Conservation (phyloP, 495 filamentous ascomycete species). For the Aspergillus olivimuriae region DNA sequence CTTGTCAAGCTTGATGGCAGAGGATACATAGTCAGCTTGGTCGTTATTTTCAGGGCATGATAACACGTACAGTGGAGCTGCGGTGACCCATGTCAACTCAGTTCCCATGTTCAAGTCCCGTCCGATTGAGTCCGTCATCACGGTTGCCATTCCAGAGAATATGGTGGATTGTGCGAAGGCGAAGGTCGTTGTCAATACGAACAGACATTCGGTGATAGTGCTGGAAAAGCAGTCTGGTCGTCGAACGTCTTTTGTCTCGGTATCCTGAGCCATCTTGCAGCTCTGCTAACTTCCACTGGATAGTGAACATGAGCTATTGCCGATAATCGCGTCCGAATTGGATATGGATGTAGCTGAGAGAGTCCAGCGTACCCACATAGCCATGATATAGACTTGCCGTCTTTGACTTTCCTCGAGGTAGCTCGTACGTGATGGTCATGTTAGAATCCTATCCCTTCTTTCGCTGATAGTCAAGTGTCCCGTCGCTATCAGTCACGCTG, state of each 20-base stretch:
- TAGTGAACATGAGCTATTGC: no score
- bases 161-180: constrained; percentile 61
- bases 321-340: no score
- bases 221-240: constrained; percentile 56
- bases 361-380: no score
- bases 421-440: no score
- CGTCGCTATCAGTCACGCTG: not conserved
- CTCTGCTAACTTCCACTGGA: no score
- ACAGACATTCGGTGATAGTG: constrained; percentile 58
- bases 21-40: not conserved
- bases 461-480: not conserved
- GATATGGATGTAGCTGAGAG: no score
- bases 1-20: constrained; percentile 48
- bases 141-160: constrained; percentile 50
- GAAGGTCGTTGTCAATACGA: constrained; percentile 62
- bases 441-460: not conserved
- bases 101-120: constrained; percentile 58
- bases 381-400: no score
- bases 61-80: constrained; percentile 48
- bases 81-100: constrained; percentile 67
- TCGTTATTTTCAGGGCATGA: not conserved
- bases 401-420: no score
- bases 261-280: no score
- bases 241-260: no score
- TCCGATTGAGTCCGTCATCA: constrained; percentile 59